Percentiles rank a stretch among this genome's conserved stretches.
These are phyloP conservation scores for Ogataea neopini DNA, from an alignment of 805 yeast species.

Conservation along the genomic window DNA sequence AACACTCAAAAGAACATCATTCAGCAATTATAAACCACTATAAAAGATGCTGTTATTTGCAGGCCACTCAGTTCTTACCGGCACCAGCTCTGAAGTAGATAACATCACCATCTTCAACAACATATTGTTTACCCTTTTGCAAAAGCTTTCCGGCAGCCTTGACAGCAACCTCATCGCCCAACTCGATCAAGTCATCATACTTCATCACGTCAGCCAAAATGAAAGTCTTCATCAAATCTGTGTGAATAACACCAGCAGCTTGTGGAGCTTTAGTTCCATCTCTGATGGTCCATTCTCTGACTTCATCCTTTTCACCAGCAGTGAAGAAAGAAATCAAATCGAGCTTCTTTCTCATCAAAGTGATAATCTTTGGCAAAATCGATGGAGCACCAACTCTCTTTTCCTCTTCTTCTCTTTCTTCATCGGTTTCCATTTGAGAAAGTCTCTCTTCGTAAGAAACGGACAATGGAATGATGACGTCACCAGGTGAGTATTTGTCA, in stretches of 20 bases:
- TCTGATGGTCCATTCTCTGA: conserved; percentile 86
- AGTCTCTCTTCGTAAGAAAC: conserved; percentile 91
- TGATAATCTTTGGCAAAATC: conserved; percentile 63
- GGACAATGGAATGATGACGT: conserved; percentile 87
- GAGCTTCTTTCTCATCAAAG: conserved; percentile 64
- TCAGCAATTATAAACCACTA: conserved; percentile 3
- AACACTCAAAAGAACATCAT: neutral
- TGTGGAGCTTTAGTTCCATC: conserved; percentile 77
- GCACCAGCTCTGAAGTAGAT: conserved; percentile 71
- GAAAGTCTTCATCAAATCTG: conserved; percentile 79
- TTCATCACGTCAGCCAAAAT: conserved; percentile 75
- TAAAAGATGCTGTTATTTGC: conserved; percentile 2
- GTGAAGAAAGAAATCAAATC: conserved; percentile 83
- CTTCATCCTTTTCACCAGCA: conserved; percentile 76
- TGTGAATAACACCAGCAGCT: conserved; percentile 89
- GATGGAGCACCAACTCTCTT: conserved; percentile 42
- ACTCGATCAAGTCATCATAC: conserved; percentile 57
- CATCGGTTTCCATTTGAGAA: conserved; percentile 79
- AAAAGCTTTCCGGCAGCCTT: conserved; percentile 59
- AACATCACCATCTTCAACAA: conserved; percentile 84
- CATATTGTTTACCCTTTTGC: conserved; percentile 75
- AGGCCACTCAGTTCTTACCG: conserved; percentile 44
- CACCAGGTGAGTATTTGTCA: conserved; percentile 64
- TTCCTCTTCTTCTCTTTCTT: conserved; percentile 37
- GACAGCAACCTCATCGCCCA: conserved; percentile 52